Base-by-base conservation (phyloP, 768 basidiomycete genomes). In the Pseudohyphozyma bogoriensis region DNA sequence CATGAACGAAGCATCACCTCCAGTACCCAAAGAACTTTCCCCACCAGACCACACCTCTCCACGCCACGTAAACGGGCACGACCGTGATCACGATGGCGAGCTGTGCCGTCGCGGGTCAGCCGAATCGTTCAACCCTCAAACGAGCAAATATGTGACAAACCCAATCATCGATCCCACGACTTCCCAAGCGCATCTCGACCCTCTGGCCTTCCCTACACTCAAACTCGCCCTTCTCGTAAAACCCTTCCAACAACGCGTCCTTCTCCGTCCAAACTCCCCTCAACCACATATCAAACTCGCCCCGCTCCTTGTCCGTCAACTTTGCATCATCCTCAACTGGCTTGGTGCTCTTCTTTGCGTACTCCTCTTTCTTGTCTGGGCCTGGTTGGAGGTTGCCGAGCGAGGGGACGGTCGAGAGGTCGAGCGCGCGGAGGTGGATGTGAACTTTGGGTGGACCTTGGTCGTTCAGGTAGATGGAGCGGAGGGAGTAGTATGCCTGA, bases 371-470 rank as follows among this genome's bases (percentile, higher is more conserved):
- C 22, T n/a, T n/a, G n/a, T n/a, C n/a, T n/a, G n/a, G n/a, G n/a
- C n/a, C n/a, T n/a, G n/a, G n/a, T n/a, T n/a, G n/a, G n/a, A n/a
- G n/a, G n/a, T n/a, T n/a, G n/a, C 24, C 22, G 59, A 70, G 45
- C 72, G 68, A 55, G 58, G 57, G 37, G 74, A 75, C 70, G 74
- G 37, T 26, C 2, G 37, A 26, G 47, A 64, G 39, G 9, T 12
- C 26, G 50, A 60, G 15, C 55, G 75, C 18, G 89, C 85, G 82
- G 44, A 97, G 72, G 72, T 97, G 93, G 68, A 96, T 79, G 74
- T 93, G 87, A 39, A 99, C 79, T 11, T 78, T 76, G 0, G 92
- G 93, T 2, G 93, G 91, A 4, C 91, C 79, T 5, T 89, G 75
- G 4, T 86, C 80, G 63, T 84, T 79, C 59, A 85, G 78, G 74